Evolutionary conservation across 1,139 yeast species (phyloP), one percentile per base, ranked within the genome.

Genomic region (Blastobotrys apis): DNA sequence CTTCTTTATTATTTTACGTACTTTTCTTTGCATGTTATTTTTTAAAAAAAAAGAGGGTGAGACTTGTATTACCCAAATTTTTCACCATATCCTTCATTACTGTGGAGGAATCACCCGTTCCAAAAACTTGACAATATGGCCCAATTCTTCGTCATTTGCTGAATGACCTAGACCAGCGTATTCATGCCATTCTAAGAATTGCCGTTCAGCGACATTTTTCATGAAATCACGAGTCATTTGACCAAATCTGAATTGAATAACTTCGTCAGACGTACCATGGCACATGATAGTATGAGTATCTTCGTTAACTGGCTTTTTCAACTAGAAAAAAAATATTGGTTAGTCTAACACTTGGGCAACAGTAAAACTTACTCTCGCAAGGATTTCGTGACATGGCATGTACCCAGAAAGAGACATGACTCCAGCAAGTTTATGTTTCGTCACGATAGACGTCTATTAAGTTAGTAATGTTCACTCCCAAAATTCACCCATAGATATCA

Each of bases 241-340:
- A 3, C 84, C 95, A 48, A 62, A 69, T 3, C 64, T 54, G 41
- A 69, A 66, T 4, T 71, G 60, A 20, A 92, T 75, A 4, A 90
- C 69, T 1, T 84, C 84, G 59, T 92, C 98, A 2, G 60, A 65
- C 2, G 78, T 77, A 22, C 98, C 98, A 62, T 92, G 97, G 6
- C 94, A 95, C 55, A 86, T 85, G 67, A 87, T 87, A 12, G 86
- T 68, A 1, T 96, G 95, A 0, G 95, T 84, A 3, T 71, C 66
- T 21, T 66, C 63, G 61, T 86, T 87, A 22, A 65, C 63, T 5
- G 44, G 39, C 26, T 34, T 36, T 32, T 39, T 39, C 6, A 39
- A 34, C 17, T 32, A n/a, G 26, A 6, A 6, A 10, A 23, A 6
- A 23, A n/a, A n/a, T n/a, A n/a, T n/a, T n/a, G n/a, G n/a, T n/a